These are phyloP conservation scores for Candida vaughaniae DNA, from an alignment of 805 yeast genomes.

Conservation along the genomic window DNA sequence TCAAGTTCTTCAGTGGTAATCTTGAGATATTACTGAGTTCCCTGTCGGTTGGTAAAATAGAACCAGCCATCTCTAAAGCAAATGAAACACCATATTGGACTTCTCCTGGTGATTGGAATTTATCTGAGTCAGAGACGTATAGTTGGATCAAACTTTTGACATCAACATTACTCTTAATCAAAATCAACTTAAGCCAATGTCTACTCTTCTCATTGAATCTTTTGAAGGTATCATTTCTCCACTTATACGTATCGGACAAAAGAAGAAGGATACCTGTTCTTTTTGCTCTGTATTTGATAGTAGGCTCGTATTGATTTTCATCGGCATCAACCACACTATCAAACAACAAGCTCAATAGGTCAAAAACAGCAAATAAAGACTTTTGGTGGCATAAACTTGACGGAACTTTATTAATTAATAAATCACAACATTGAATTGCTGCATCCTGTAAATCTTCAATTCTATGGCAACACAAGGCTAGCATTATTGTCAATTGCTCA, in stretches of 20 bases:
- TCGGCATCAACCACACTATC: slow-evolving; percentile 83
- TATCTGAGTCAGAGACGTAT: slow-evolving; percentile 56
- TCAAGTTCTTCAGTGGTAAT: slow-evolving; percentile 38
- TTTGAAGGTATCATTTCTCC: slow-evolving; percentile 70
- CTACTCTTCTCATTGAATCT: slow-evolving; percentile 57
- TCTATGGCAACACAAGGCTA: slow-evolving; percentile 76
- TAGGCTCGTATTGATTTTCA: slow-evolving; percentile 80
- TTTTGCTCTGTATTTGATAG: slow-evolving; percentile 54
- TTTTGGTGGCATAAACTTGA: slow-evolving; percentile 73
- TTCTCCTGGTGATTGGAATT: slow-evolving; percentile 18
- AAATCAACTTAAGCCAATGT: slow-evolving; percentile 62
- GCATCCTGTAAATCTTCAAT: slow-evolving; percentile 70
- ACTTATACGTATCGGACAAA: slow-evolving; percentile 71
- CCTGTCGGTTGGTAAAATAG: slow-evolving; percentile 62
- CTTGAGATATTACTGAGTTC: slow-evolving; percentile 55
- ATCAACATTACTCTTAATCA: slow-evolving; percentile 65
- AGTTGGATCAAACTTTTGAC: slow-evolving; percentile 76
- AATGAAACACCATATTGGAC: slow-evolving; percentile 83
- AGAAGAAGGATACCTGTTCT: slow-evolving; percentile 49
- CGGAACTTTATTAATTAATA: slow-evolving; percentile 65
- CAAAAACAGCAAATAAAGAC: slow-evolving; percentile 76
- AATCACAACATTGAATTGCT: slow-evolving; percentile 75
- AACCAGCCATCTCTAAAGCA: slow-evolving; percentile 86
- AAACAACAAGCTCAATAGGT: slow-evolving; percentile 72
- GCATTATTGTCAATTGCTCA: slow-evolving; percentile 63